Evolutionary conservation across 2,329 filamentous ascomycete genomes (phyloP).

Genomic region (Fusarium pseudonygamai): DNA sequence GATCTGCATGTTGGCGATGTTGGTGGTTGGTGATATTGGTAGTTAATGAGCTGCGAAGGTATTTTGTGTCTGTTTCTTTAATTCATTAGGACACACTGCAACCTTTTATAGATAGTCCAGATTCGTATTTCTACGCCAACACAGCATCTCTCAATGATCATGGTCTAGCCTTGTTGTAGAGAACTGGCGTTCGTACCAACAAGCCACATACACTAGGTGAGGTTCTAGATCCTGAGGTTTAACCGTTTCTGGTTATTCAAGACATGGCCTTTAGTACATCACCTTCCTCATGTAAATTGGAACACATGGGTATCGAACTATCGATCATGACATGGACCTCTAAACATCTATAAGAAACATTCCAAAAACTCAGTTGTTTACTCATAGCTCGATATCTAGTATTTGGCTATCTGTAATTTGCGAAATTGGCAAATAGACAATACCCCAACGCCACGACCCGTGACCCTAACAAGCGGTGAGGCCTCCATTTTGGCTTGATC

Average conservation of each 20-base stretch:
- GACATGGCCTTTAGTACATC: not conserved
- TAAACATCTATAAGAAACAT: no score
- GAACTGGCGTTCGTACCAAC: not conserved
- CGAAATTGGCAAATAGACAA: not conserved
- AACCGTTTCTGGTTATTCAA: not conserved
- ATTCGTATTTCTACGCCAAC: not conserved
- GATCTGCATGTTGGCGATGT: not conserved
- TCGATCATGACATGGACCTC: no score
- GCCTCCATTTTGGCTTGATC: not conserved
- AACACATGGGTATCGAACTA: no score
- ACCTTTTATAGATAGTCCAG: not conserved
- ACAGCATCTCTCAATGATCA: not conserved
- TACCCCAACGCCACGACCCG: not conserved
- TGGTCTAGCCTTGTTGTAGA: not conserved
- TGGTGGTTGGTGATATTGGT: not conserved
- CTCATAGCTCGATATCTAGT: no score
- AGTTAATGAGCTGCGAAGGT: not conserved
- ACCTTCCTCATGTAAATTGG: no score
- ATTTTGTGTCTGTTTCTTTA: not conserved
- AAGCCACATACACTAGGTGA: not conserved
- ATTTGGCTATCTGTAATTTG: not conserved
- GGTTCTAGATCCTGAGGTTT: not conserved
- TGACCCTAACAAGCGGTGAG: not conserved
- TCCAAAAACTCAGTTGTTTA: no score
- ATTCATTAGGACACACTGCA: not conserved